A percentile compares a stretch with the other conserved stretches of the same genome.
phyloP scores from a whole-genome alignment of 1,284 basidiomycete species.

The Fomitopsis betulina region DNA sequence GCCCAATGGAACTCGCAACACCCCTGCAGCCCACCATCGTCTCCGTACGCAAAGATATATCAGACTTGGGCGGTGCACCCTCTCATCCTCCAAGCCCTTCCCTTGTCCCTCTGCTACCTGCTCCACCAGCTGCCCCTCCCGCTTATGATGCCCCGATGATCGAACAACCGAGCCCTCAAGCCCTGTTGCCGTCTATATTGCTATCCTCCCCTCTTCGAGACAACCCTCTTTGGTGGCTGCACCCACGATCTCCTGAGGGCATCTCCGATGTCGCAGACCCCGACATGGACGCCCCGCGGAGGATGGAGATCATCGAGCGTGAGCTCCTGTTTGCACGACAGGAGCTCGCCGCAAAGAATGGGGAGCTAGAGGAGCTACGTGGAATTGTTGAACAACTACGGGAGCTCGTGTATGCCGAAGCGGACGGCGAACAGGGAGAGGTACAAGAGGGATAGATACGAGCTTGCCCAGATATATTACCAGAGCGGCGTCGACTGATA shows the following conservation, averaged over 20 bases:
- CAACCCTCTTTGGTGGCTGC: conserved; percentile 4
- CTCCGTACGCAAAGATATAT: conserved; percentile 16
- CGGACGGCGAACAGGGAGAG: neutral
- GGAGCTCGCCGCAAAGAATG: conserved; percentile 18
- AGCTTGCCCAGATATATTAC: no score
- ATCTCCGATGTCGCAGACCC: conserved; percentile 2
- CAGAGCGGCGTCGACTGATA: no score
- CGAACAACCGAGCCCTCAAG: neutral
- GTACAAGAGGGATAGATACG: no score
- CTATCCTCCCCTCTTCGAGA: neutral
- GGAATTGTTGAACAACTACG: conserved; percentile 14
- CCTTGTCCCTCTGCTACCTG: conserved; percentile 15
- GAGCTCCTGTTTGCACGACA: conserved; percentile 18
- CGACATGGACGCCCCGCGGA: conserved; percentile 5
- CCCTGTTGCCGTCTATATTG: neutral
- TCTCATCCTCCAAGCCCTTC: conserved; percentile 5
- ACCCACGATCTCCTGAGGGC: neutral
- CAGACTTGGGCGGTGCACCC: neutral
- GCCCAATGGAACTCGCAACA: conserved; percentile 56
- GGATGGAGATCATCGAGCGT: conserved; percentile 18
- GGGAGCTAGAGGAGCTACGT: conserved; percentile 19
- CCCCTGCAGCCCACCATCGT: conserved; percentile 41
- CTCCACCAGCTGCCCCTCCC: conserved; percentile 2
- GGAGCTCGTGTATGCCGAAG: neutral
- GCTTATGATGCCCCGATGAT: neutral